Percentiles rank a stretch among this genome's conserved stretches.
phyloP scores from a whole-genome alignment of 2,329 filamentous ascomycete genomes.

The Amauroascus niger region DNA sequence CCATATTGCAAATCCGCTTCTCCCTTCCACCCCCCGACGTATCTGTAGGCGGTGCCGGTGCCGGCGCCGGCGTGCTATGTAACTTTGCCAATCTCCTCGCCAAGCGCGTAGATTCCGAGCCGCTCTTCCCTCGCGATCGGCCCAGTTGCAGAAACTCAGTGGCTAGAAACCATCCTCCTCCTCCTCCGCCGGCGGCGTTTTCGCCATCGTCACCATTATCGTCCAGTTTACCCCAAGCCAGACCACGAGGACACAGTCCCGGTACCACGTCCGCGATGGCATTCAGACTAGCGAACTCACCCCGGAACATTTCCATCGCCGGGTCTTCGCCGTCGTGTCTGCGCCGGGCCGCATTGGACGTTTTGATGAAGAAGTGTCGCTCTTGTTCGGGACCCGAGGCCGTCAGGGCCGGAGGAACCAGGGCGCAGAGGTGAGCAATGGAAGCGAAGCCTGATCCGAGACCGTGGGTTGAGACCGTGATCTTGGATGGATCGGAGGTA shows the following conservation, averaged over 20 bases:
- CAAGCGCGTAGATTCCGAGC: conserved; percentile 41
- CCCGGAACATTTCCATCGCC: conserved; percentile 39
- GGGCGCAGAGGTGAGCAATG: conserved; percentile 34
- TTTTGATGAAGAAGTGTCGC: conserved; percentile 34
- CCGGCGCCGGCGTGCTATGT: conserved; percentile 64
- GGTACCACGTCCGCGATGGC: conserved; percentile 65
- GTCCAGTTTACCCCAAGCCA: conserved; percentile 53
- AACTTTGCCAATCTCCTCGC: conserved; percentile 68
- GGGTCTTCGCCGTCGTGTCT: neutral
- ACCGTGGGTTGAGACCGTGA: conserved; percentile 30
- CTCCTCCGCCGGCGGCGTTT: too few relatives aligned
- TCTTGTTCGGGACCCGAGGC: conserved; percentile 20
- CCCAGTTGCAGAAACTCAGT: conserved; percentile 38
- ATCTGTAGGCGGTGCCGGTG: conserved; percentile 10
- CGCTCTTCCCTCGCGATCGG: conserved; percentile 34
- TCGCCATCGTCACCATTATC: conserved; percentile 29
- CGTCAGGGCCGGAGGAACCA: conserved; percentile 15
- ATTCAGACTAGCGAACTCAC: conserved; percentile 75
- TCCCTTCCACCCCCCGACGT: neutral
- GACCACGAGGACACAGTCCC: conserved; percentile 62
- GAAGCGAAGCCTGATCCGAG: conserved; percentile 38
- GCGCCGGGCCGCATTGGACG: neutral
- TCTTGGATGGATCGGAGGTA: conserved; percentile 24
- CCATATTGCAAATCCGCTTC: neutral
- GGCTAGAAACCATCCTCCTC: conserved; percentile 1